These are phyloP conservation scores for Leccinum uliginosum DNA, from an alignment of 768 basidiomycete genomes.

Conservation along the genomic window DNA sequence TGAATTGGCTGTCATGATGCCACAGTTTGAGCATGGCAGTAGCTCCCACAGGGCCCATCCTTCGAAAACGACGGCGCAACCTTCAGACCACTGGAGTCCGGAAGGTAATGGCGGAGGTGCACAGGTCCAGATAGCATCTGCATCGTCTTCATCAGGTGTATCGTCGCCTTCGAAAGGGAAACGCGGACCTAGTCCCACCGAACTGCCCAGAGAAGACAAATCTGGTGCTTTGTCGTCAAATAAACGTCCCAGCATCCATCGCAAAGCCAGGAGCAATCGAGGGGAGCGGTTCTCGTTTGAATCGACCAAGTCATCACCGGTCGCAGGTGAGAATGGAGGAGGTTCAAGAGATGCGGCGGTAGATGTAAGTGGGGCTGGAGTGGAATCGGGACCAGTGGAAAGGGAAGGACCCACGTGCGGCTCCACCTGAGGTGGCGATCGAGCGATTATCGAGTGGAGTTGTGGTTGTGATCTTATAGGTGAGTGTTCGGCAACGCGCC, in stretches of 20 bases:
- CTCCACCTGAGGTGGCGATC: slow-evolving; percentile 13
- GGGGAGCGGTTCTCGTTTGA: slow-evolving; percentile 9
- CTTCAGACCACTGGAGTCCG: not conserved
- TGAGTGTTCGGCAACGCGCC: slow-evolving; percentile 3
- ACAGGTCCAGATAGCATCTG: slow-evolving; percentile 1
- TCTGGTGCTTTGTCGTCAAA: slow-evolving; percentile 51
- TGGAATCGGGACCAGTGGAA: slow-evolving; percentile 6
- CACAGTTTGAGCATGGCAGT: not conserved
- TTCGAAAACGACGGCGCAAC: slow-evolving; percentile 4
- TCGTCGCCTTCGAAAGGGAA: slow-evolving; percentile 47
- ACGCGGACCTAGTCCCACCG: slow-evolving; percentile 68
- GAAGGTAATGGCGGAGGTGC: slow-evolving; percentile 6
- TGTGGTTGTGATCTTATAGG: slow-evolving; percentile 10
- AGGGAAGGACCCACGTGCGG: slow-evolving; percentile 1
- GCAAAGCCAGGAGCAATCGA: slow-evolving; percentile 28
- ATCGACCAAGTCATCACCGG: slow-evolving; percentile 7
- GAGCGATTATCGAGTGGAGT: slow-evolving; percentile 1
- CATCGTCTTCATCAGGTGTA: slow-evolving; percentile 15
- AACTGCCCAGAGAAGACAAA: slow-evolving; percentile 57
- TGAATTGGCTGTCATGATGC: not conserved
- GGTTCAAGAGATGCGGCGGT: not conserved
- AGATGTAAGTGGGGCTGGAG: slow-evolving; percentile 1
- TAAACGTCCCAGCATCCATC: slow-evolving; percentile 67
- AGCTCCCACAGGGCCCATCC: slow-evolving; percentile 5
- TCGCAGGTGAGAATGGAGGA: slow-evolving; percentile 8